Conservation (phyloP, 495 filamentous ascomycete species). For the Penicillium nucicola region DNA sequence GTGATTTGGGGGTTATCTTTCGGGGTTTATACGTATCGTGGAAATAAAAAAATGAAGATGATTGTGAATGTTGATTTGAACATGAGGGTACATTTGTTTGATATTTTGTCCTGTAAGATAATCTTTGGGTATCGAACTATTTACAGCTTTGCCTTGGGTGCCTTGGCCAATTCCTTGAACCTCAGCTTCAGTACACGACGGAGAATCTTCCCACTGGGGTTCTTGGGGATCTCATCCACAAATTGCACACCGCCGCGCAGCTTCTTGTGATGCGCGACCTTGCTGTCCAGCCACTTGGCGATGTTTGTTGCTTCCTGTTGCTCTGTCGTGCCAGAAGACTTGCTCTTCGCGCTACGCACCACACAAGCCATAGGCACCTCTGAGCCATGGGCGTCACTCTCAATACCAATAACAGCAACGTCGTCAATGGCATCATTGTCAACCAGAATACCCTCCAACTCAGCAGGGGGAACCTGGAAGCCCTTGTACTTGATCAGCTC, state of each 20-base stretch:
- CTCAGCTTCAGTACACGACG: constrained; percentile 62
- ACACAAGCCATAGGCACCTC: constrained; percentile 86
- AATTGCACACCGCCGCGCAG: constrained; percentile 81
- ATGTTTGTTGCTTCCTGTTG: constrained; percentile 61
- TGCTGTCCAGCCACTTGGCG: constrained; percentile 55
- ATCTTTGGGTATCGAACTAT: background rate
- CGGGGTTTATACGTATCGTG: background rate
- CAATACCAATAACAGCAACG: constrained; percentile 80
- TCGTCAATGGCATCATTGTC: constrained; percentile 74
- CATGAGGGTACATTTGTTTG: background rate
- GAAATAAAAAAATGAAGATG: no score
- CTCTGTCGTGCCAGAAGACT: constrained; percentile 47
- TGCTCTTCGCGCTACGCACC: constrained; percentile 53
- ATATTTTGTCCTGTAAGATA: background rate
- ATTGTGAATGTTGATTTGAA: background rate
- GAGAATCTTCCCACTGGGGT: constrained; percentile 82
- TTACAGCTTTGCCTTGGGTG: constrained; percentile 43
- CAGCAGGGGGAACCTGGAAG: constrained; percentile 85
- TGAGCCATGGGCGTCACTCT: constrained; percentile 63
- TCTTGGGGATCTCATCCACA: constrained; percentile 81
- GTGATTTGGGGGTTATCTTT: constrained; percentile 4
- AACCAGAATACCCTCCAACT: constrained; percentile 76
- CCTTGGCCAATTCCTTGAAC: constrained; percentile 44
- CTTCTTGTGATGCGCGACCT: constrained; percentile 70
- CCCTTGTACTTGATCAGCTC: constrained; percentile 90